Evolutionary conservation across 345 rosid species (phyloP), one percentile per base, ranked within the genome.

Genomic region (Trapa bicornis): DNA sequence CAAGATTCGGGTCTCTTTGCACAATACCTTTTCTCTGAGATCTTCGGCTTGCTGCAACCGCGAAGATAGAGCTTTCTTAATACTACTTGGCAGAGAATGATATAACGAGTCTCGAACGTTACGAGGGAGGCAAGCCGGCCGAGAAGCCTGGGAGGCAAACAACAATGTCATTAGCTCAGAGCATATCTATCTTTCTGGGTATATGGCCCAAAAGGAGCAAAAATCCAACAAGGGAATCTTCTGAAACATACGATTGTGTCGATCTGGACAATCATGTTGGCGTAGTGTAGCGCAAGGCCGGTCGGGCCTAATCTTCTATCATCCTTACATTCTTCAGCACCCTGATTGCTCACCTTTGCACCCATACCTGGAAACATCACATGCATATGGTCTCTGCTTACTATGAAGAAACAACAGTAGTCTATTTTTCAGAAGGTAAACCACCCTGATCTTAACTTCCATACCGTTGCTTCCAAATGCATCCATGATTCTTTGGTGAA

Each of bases 221-320:
- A 66, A 50, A 13, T 45, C 37, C 56, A 48, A 41, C 22, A 35
- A 66, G 69, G 60, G 17, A 14, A 6, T 33, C 16, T 2, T 35
- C 35, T 54, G 41, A 65, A 9, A 80, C 96, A 83, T 74, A 93
- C 98, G 60, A 88, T 83, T 69, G 79, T 80, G 73, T 93, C 98
- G 65, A 93, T 85, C 81, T 83, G 98, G 73, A 77, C 64, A 69
- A 93, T 76, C 37, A 90, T 72, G 67, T 84, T 86, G 61, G 98
- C 98, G 72, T 90, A 90, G 67, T 93, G 96, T 75, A 90, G 74
- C 12, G 94, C 92, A 72, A 90, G 98, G 70, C 94, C 96, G 73
- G 90, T 87, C 69, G 80, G 73, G 69, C 98, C 98, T 75, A 92
- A 72, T 77, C 77, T 85, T 75, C 76, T 81, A 69, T 75, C 74